A percentile compares a stretch with the other conserved stretches of the same genome.
Conservation (phyloP, 2,329 filamentous ascomycete species). For the Stromatinia cepivora region DNA sequence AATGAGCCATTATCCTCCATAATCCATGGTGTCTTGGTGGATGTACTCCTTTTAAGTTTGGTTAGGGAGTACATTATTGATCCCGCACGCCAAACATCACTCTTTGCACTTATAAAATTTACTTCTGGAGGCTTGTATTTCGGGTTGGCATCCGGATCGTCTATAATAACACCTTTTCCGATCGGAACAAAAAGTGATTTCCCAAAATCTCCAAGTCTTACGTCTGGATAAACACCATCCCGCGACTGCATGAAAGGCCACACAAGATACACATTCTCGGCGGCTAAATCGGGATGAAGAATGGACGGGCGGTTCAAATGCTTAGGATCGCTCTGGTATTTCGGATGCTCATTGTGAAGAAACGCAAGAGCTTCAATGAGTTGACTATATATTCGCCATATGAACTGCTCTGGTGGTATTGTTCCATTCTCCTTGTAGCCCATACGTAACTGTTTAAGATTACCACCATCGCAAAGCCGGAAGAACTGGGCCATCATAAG, state of each 20-base stretch:
- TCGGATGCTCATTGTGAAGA: constrained; percentile 18
- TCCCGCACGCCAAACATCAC: constrained; percentile 9
- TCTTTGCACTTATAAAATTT: constrained; percentile 3
- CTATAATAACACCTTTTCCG: background rate
- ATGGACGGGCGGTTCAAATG: background rate
- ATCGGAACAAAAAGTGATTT: background rate
- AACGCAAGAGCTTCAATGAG: constrained; percentile 12
- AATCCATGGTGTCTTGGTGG: background rate
- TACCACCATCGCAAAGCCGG: constrained; percentile 11
- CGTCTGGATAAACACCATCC: background rate
- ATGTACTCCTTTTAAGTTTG: background rate
- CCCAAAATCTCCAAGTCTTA: background rate
- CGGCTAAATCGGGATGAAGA: background rate
- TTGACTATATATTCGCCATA: constrained; percentile 4
- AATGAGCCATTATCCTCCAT: background rate
- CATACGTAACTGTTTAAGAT: background rate
- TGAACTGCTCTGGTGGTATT: background rate
- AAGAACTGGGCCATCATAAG: constrained; percentile 7
- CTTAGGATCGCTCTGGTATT: constrained; percentile 6
- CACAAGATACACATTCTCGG: constrained; percentile 8
- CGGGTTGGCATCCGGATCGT: background rate
- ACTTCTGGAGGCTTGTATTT: background rate
- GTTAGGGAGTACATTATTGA: background rate
- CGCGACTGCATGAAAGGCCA: background rate
- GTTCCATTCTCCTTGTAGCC: rapidly evolving